Percentiles rank a stretch among this genome's conserved stretches.
phyloP scores from a whole-genome alignment of 345 rosid genomes.

The Melastoma malabathricum region DNA sequence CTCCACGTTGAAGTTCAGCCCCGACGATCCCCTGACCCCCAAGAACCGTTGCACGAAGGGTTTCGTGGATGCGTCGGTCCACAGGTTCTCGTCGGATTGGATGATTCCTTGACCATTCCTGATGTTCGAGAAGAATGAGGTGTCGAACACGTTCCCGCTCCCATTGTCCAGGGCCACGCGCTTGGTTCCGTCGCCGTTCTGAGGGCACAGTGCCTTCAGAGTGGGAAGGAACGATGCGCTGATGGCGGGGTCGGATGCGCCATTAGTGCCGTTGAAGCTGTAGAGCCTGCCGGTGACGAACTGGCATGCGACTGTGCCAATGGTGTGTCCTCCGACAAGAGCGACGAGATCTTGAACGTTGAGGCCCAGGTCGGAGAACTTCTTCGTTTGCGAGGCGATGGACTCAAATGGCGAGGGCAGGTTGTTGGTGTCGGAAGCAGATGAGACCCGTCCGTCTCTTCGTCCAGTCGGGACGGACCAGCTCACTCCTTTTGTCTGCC shows the following conservation, averaged over 20 bases:
- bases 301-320: slow-evolving; percentile 57
- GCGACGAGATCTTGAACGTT: slow-evolving; percentile 44
- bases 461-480: slow-evolving; percentile 44
- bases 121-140: slow-evolving; percentile 43
- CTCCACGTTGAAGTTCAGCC: slow-evolving; percentile 46
- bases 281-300: slow-evolving; percentile 41
- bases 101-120: slow-evolving; percentile 49
- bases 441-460: slow-evolving; percentile 40
- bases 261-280: slow-evolving; percentile 23
- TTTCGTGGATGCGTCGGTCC: slow-evolving; percentile 40
- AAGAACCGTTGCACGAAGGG: slow-evolving; percentile 34
- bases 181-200: slow-evolving; percentile 38
- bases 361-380: slow-evolving; percentile 34
- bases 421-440: slow-evolving; percentile 22
- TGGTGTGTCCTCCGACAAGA: slow-evolving; percentile 65
- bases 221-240: slow-evolving; percentile 24
- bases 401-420: slow-evolving; percentile 47
- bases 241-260: slow-evolving; percentile 40
- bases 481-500: slow-evolving; percentile 31
- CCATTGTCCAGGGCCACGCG: slow-evolving; percentile 45
- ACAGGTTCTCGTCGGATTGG: slow-evolving; percentile 71
- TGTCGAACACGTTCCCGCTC: slow-evolving; percentile 41
- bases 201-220: slow-evolving; percentile 37
- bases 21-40: slow-evolving; percentile 46
- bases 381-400: slow-evolving; percentile 20